Conservation (phyloP, 768 basidiomycete species). For the Boletales sp. region DNA sequence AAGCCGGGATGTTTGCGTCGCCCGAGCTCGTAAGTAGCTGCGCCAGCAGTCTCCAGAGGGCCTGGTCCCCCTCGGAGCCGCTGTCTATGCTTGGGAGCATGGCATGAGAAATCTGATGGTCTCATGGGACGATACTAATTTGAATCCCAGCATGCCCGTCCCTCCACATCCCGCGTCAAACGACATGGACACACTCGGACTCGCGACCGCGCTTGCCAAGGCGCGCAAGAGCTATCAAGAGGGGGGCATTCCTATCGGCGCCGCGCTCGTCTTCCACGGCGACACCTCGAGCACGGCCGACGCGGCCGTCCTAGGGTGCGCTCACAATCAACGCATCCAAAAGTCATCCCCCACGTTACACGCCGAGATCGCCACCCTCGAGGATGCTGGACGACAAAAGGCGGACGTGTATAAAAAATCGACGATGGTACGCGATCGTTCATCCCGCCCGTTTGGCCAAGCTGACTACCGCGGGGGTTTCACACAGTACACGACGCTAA, state of each 20-base stretch:
- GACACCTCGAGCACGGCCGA: constrained; percentile 4
- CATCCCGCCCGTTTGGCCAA: too few species aligned
- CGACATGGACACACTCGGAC: constrained; percentile 28
- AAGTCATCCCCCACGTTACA: constrained; percentile 41
- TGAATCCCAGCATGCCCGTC: too few species aligned
- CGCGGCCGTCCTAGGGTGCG: constrained; percentile 37
- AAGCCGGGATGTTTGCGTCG: neutral
- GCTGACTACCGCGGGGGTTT: neutral
- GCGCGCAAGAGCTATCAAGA: constrained; percentile 46
- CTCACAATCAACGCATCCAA: constrained; percentile 46
- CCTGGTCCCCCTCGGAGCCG: too few species aligned
- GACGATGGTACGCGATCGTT: constrained; percentile 42
- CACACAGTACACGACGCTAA: constrained; percentile 37
- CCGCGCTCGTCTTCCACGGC: constrained; percentile 40
- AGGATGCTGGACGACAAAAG: constrained; percentile 49
- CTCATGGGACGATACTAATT: too few species aligned
- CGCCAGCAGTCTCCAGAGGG: too few species aligned
- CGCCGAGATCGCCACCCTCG: constrained; percentile 48
- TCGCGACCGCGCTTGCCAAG: constrained; percentile 35
- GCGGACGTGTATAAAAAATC: constrained; percentile 42
- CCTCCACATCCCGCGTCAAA: neutral
- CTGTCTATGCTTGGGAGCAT: too few species aligned
- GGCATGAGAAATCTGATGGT: too few species aligned
- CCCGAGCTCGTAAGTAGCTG: too few species aligned
- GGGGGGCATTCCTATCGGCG: constrained; percentile 65